These are phyloP conservation scores for Teratosphaeria nubilosa DNA, from an alignment of 2,329 filamentous ascomycete species.

Conservation along the genomic window DNA sequence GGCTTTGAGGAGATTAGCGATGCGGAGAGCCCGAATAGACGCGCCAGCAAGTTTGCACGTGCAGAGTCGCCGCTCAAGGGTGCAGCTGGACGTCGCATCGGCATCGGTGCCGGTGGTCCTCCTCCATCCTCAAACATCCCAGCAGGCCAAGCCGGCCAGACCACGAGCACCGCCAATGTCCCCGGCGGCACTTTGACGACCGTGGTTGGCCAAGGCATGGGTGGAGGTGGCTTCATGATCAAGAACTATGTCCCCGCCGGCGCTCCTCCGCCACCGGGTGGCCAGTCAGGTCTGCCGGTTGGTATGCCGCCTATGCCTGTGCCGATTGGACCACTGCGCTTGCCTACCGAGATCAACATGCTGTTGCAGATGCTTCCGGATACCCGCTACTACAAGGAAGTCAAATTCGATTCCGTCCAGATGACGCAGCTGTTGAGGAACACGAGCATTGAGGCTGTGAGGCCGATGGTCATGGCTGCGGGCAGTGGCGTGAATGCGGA, in stretches of 20 bases:
- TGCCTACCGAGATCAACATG: slow-evolving; percentile 65
- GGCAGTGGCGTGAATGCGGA: not conserved
- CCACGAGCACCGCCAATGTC: slow-evolving; percentile 4
- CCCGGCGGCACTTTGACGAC: slow-evolving; percentile 4
- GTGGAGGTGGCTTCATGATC: slow-evolving; percentile 21
- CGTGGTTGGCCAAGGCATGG: slow-evolving; percentile 8
- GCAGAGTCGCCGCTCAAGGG: slow-evolving; percentile 92
- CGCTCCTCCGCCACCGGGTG: not conserved
- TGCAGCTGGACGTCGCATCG: slow-evolving; percentile 71
- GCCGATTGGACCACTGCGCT: slow-evolving; percentile 44
- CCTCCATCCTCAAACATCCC: not conserved
- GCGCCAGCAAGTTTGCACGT: slow-evolving; percentile 72
- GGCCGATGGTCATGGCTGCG: slow-evolving; percentile 4
- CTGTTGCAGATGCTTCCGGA: slow-evolving; percentile 63
- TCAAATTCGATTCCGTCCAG: slow-evolving; percentile 58
- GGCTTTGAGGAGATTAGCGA: slow-evolving; percentile 45
- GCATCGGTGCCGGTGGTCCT: not conserved
- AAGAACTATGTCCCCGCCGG: slow-evolving; percentile 20
- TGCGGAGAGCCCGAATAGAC: slow-evolving; percentile 52
- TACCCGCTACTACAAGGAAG: slow-evolving; percentile 60
- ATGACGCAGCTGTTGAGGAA: slow-evolving; percentile 65
- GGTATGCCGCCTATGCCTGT: slow-evolving; percentile 7
- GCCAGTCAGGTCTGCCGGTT: not conserved
- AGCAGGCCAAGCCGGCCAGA: slow-evolving; percentile 24
- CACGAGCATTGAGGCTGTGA: slow-evolving; percentile 40